Evolutionary conservation across 345 rosid genomes (phyloP), one percentile per base, ranked within the genome.

Genomic region (Rhizophora mangle): DNA sequence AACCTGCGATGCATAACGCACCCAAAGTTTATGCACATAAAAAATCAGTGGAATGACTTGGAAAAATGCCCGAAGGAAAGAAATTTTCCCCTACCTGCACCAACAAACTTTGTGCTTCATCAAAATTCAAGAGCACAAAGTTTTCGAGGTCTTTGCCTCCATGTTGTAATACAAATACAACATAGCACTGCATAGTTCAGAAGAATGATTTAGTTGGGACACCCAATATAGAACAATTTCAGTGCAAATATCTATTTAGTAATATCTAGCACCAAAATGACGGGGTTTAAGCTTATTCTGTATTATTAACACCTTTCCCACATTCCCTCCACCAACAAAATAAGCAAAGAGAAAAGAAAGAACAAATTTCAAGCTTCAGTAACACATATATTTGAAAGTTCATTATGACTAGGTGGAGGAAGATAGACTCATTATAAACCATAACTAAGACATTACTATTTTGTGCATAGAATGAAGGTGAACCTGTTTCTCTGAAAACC

Each of bases 111-210:
- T 81, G 77, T 11, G 94, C 94, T 87, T 95, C 99, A 67, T 86
- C 88, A 60, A 83, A 90, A 68, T 87, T 92, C 69, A 78, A 67
- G 60, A 95, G 87, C 49, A 92, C 96, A 68, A 95, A 95, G 77
- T 89, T 81, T 82, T 95, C 99, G 66, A 95, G 96, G 86, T 95
- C 97, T 79, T 88, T 85, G 27, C 99, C 99, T 19, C 99, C 99
- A 74, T 95, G 99, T 82, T 86, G 89, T 65, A 95, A 77, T 72
- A 92, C 92, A 83, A 95, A 92, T 69, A 90, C 89, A 29, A 92
- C 85, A 73, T 86, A 90, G 68, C 93, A 73, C 99, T 95, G 87
- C 60, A 62, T 55, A 83, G 63, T 63, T 69, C 59, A 68, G 67
- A 62, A 56, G 22, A 56, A 24, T 27, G 18, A 56, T 63, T 73